These are phyloP conservation scores for Furcasterigmium furcatum DNA, from an alignment of 2,329 filamentous ascomycete genomes.

Conservation along the genomic window DNA sequence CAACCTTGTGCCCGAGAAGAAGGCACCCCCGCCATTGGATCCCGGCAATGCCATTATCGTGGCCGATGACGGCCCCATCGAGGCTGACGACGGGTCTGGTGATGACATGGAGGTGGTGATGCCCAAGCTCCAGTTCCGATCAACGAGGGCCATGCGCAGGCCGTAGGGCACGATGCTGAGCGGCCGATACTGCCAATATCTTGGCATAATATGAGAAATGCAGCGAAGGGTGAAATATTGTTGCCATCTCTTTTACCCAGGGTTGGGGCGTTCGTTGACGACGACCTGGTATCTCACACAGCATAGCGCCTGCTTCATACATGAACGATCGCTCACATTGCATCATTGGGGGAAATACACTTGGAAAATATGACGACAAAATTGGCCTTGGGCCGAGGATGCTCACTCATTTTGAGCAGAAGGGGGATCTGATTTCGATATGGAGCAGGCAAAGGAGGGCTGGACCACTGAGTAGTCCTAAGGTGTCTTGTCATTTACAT, in stretches of 20 bases:
- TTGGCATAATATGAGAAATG: no score
- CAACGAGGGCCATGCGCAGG: slow-evolving; percentile 33
- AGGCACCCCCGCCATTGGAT: not conserved
- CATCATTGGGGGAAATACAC: not conserved
- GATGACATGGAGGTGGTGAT: slow-evolving; percentile 26
- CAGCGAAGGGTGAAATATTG: no score
- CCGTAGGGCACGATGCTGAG: not conserved
- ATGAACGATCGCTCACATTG: not conserved
- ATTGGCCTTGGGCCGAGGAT: no score
- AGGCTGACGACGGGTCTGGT: slow-evolving; percentile 22
- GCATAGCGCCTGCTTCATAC: slow-evolving; percentile 1
- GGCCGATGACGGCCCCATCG: slow-evolving; percentile 6
- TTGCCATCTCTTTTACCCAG: no score
- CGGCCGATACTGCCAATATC: no score
- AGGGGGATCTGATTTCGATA: no score
- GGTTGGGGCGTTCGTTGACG: no score
- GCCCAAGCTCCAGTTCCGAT: slow-evolving; percentile 38
- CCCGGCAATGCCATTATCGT: slow-evolving; percentile 2
- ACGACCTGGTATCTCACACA: not conserved
- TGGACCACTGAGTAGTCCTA: no score
- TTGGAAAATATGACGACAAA: not conserved
- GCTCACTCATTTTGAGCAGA: no score
- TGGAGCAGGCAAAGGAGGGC: no score
- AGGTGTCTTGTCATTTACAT: no score
- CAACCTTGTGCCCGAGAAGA: slow-evolving; percentile 13